Base-by-base conservation (phyloP, 1,284 basidiomycete species). In the Hypsizygus ulmarius region DNA sequence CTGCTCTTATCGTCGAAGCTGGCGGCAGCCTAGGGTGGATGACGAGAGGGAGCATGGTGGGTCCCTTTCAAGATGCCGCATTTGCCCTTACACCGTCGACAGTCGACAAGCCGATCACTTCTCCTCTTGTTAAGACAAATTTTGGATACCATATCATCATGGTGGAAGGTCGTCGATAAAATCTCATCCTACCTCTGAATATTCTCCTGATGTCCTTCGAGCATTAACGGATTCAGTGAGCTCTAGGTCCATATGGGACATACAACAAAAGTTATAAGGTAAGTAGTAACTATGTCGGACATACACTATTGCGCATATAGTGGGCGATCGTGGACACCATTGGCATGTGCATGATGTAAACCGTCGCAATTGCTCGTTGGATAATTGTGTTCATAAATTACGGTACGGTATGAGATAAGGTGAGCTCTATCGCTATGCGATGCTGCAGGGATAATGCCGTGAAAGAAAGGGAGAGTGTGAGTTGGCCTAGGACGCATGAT, bases 91-190 rank as follows among this genome's bases (percentile, higher is more conserved):
- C 78, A 34, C 87, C 89, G 3, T 92, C 90, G 3, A 79, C 82
- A 5, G 80, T 87, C 50, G 87, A 90, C 64, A 89, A 87, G 54
- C 88, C 88, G 2, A 69, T 78, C 43, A 60, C 80, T 12, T 87
- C 87, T 3, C 67, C 80, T 7, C 75, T 91, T 38, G 82, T 91
- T 32, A 92, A 90, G 68, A 91, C 89, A 2, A 80, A 77, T 51
- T 84, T 84, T 61, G 90, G 89, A n/a, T 92, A 92, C 63, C 89
- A 92, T 62, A 82, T 92, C 58, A 90, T 92, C 63, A 89, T 92
- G 85, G 87, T 90, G 3, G 88, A 92, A 68, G 87, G 86, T 14
- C 77, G 88, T 41, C 79, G 85, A 49, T 90, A 64, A 76, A 40
- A 21, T 29, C 32, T 21, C 19, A 9, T 28, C 25, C 16, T 21